phyloP scores from a whole-genome alignment of 805 yeast genomes.

The Crinitomyces ghanaensis region DNA sequence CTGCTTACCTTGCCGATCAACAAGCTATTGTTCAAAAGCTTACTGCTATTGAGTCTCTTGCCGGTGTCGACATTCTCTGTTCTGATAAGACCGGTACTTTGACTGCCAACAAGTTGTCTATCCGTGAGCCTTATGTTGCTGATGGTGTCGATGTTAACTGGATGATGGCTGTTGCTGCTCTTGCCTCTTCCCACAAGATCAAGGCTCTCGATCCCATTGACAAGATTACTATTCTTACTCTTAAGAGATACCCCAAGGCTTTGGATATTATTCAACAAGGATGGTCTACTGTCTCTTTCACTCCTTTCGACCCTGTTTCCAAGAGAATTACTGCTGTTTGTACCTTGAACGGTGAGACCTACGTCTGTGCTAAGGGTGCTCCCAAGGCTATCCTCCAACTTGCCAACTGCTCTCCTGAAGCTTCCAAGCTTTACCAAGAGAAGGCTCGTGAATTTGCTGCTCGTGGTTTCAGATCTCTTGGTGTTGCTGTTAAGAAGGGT shows the following conservation, averaged over 20 bases:
- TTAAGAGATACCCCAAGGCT: constrained; percentile 84
- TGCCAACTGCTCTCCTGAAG: constrained; percentile 60
- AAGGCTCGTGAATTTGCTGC: constrained; percentile 95
- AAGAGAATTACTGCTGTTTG: constrained; percentile 91
- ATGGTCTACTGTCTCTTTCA: constrained; percentile 53
- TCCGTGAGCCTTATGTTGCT: constrained; percentile 96
- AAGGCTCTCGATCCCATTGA: constrained; percentile 96
- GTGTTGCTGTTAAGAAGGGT: constrained; percentile 99
- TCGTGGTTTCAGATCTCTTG: constrained; percentile 97
- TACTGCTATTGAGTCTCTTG: constrained; percentile 92
- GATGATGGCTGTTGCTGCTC: constrained; percentile 93
- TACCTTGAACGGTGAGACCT: constrained; percentile 93
- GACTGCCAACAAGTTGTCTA: constrained; percentile 89
- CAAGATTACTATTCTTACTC: constrained; percentile 88
- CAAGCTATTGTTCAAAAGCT: constrained; percentile 95
- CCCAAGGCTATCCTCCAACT: constrained; percentile 76
- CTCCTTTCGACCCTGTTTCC: constrained; percentile 96
- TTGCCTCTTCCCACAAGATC: constrained; percentile 96
- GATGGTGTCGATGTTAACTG: constrained; percentile 96
- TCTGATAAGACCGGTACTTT: constrained; percentile 97
- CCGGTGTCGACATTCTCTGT: constrained; percentile 95
- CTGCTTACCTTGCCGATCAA: constrained; percentile 93
- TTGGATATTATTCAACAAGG: constrained; percentile 31
- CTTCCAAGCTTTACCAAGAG: constrained; percentile 89
- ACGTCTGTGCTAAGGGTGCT: constrained; percentile 96